Percentiles rank a stretch among this genome's conserved stretches.
These are phyloP conservation scores for Fusarium scirpi DNA, from an alignment of 2,329 filamentous ascomycete genomes.

Conservation along the genomic window DNA sequence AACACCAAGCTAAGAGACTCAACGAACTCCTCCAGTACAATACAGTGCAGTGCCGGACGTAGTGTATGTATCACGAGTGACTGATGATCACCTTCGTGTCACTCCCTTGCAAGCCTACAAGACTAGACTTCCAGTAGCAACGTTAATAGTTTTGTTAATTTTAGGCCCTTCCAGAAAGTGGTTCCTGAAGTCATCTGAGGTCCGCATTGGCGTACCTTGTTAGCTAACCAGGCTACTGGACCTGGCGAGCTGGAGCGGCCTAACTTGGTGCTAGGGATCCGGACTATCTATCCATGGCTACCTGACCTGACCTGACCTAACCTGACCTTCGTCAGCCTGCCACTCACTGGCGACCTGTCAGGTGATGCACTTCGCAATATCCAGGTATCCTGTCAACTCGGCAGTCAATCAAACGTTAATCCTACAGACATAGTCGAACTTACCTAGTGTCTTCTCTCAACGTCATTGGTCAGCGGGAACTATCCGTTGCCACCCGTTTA, in stretches of 20 bases:
- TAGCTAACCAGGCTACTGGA: neutral
- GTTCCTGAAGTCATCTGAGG: neutral
- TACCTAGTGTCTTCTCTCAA: neutral
- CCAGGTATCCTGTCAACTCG: neutral
- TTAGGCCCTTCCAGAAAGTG: constrained; percentile 12
- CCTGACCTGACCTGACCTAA: neutral
- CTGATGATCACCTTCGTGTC: constrained; percentile 23
- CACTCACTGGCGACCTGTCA: neutral
- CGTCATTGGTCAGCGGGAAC: constrained; percentile 17
- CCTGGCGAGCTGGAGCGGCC: neutral
- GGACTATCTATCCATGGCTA: neutral
- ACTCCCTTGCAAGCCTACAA: constrained; percentile 7
- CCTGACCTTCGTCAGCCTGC: neutral
- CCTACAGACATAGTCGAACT: constrained; percentile 15
- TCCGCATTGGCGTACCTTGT: constrained; percentile 1
- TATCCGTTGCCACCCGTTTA: constrained; percentile 3
- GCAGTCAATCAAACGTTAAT: constrained; percentile 21
- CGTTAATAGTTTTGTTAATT: constrained; percentile 13
- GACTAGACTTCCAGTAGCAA: constrained; percentile 5
- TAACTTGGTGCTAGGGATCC: neutral
- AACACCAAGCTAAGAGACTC: constrained; percentile 10
- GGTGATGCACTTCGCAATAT: constrained; percentile 1
- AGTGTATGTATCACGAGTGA: constrained; percentile 3
- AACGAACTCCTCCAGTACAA: neutral
- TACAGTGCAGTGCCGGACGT: neutral